Percentiles rank a stretch among this genome's conserved stretches.
phyloP scores from a whole-genome alignment of 352 stramenopile genomes.

The Phytophthora europaea region DNA sequence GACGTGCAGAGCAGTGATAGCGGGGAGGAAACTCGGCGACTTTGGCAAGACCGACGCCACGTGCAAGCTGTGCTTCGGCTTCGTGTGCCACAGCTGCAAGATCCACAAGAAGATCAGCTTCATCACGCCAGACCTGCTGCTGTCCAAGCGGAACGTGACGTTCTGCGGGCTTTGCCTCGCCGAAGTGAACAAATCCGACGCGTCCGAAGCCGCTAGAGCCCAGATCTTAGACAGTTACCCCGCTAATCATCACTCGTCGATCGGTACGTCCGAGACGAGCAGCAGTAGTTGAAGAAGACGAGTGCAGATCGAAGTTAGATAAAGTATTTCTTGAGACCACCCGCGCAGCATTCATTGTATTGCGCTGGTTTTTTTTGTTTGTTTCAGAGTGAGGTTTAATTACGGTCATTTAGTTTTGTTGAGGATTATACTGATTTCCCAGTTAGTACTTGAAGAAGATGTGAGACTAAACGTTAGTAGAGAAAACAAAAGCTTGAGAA shows the following conservation, averaged over 20 bases:
- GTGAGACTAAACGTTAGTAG: too few species aligned
- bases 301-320: constrained; percentile 8
- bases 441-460: too few species aligned
- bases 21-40: constrained; percentile 26
- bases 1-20: constrained; percentile 27
- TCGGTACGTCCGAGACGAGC: constrained; percentile 31
- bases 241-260: constrained; percentile 10
- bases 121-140: constrained; percentile 35
- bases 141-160: constrained; percentile 39
- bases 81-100: constrained; percentile 46
- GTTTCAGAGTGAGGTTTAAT: too few species aligned
- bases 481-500: too few species aligned
- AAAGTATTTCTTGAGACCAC: constrained; percentile 8
- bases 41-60: constrained; percentile 43
- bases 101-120: constrained; percentile 52
- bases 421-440: too few species aligned
- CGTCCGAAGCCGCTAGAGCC: constrained; percentile 31
- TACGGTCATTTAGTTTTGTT: too few species aligned
- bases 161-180: constrained; percentile 43
- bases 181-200: constrained; percentile 29
- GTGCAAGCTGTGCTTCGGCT: constrained; percentile 45
- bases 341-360: not conserved
- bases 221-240: constrained; percentile 38
- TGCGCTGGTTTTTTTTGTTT: too few species aligned
- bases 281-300: constrained; percentile 14